A percentile compares a stretch with the other conserved stretches of the same genome.
Evolutionary conservation across 2,329 filamentous ascomycete genomes (phyloP).

Genomic region (Xylaria arbuscula): DNA sequence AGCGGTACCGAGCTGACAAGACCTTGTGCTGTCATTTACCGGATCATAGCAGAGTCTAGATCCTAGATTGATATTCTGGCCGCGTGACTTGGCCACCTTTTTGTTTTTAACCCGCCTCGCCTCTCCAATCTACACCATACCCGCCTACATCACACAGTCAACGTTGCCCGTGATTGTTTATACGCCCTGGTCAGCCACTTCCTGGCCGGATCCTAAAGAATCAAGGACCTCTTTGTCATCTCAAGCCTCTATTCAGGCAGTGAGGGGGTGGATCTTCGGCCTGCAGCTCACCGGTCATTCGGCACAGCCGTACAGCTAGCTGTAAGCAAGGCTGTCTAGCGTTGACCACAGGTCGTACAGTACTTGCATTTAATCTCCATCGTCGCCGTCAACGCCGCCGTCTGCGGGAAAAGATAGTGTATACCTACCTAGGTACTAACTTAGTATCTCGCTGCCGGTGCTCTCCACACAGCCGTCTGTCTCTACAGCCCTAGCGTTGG

Average conservation of each 20-base stretch:
- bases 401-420: slow-evolving; percentile 3
- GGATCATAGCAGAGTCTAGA: slow-evolving; percentile 2
- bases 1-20: slow-evolving; percentile 5
- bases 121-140: neutral
- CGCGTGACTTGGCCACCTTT: slow-evolving; percentile 14
- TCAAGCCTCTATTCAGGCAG: neutral
- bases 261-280: slow-evolving; percentile 5
- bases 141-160: slow-evolving; percentile 2
- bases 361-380: slow-evolving; percentile 6
- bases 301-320: slow-evolving; percentile 37
- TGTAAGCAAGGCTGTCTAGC: slow-evolving; percentile 41
- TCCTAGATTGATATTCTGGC: slow-evolving; percentile 26
- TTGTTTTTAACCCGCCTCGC: slow-evolving; percentile 18
- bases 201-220: neutral
- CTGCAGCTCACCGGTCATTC: slow-evolving; percentile 17
- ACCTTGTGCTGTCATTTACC: slow-evolving; percentile 2
- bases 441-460: neutral
- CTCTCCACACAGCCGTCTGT: neutral
- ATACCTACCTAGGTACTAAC: neutral
- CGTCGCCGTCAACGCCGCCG: slow-evolving; percentile 11
- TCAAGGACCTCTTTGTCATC: neutral
- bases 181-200: slow-evolving; percentile 9
- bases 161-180: neutral
- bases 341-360: slow-evolving; percentile 19
- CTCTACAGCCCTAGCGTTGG: slow-evolving; percentile 7